Conservation (phyloP, 352 stramenopile species). For the Plasmopara viticola region DNA sequence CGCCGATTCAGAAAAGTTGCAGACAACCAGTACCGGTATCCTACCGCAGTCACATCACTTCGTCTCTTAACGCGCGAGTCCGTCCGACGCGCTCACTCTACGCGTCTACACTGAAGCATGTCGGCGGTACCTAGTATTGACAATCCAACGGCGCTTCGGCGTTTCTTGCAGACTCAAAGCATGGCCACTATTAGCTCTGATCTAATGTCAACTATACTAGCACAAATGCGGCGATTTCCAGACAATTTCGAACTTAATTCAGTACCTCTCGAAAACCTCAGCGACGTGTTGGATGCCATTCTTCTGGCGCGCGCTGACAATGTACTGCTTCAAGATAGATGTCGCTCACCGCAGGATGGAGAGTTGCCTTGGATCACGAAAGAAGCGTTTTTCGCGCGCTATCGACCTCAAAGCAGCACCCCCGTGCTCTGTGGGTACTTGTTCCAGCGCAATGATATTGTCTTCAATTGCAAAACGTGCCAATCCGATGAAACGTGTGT, state of each 20-base stretch:
- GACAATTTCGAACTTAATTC: conserved; percentile 2
- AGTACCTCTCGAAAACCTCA: conserved; percentile 26
- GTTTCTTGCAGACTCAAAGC: conserved; percentile 19
- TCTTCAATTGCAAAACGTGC: conserved; percentile 98
- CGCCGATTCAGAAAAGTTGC: too few species aligned
- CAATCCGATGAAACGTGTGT: conserved; percentile 97
- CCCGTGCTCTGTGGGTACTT: conserved; percentile 91
- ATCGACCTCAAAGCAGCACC: conserved; percentile 45
- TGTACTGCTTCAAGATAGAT: conserved; percentile 8
- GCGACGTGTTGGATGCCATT: conserved; percentile 44
- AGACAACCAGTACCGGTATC: too few species aligned
- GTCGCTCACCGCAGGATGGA: conserved; percentile 6
- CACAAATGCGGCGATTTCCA: conserved; percentile 16
- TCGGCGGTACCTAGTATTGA: conserved; percentile 2
- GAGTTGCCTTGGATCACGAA: conserved; percentile 24
- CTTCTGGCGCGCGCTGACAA: conserved; percentile 32
- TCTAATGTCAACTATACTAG: conserved; percentile 21
- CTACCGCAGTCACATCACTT: too few species aligned
- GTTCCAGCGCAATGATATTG: conserved; percentile 96
- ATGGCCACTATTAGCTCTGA: conserved; percentile 4
- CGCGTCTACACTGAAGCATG: conserved; percentile 4
- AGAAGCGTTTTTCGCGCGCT: conserved; percentile 54
- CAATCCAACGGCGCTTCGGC: conserved; percentile 12
- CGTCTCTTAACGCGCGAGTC: too few species aligned
- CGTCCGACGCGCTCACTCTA: too few species aligned